A percentile compares a stretch with the other conserved stretches of the same genome.
These are phyloP conservation scores for Crithidia expoeki DNA, from an alignment of 208 protist genomes.

Conservation along the genomic window DNA sequence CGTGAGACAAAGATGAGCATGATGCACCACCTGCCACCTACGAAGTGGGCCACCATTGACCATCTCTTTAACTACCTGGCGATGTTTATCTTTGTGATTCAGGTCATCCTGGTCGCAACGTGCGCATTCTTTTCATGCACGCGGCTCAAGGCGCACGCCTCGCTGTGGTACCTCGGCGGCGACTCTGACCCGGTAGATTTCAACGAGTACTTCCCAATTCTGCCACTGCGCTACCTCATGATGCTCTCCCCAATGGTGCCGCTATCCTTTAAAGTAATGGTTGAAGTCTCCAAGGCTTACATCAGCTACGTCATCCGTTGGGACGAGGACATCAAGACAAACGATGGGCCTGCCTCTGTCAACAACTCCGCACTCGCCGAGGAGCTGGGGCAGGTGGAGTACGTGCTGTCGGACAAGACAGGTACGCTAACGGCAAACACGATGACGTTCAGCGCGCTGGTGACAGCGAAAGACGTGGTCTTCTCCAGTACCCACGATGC, in stretches of 20 bases:
- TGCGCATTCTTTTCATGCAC: slow-evolving; percentile 68
- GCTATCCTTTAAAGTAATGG: slow-evolving; percentile 95
- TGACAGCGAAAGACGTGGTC: slow-evolving; percentile 36
- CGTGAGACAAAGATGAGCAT: slow-evolving; percentile 92
- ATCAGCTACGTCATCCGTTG: slow-evolving; percentile 87
- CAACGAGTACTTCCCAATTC: slow-evolving; percentile 67
- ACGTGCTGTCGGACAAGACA: slow-evolving; percentile 94
- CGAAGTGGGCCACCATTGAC: slow-evolving; percentile 93
- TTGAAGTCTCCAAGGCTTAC: slow-evolving; percentile 92
- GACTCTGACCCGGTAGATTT: slow-evolving; percentile 18
- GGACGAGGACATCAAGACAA: slow-evolving; percentile 83
- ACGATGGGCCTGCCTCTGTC: slow-evolving; percentile 44
- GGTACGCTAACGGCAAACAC: slow-evolving; percentile 93
- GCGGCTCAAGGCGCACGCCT: slow-evolving; percentile 30
- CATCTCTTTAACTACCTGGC: slow-evolving; percentile 75
- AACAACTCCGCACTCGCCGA: slow-evolving; percentile 91
- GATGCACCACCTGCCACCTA: slow-evolving; percentile 74
- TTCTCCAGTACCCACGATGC: slow-evolving; percentile 30
- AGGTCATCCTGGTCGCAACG: slow-evolving; percentile 80
- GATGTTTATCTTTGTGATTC: slow-evolving; percentile 88
- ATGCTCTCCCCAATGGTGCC: slow-evolving; percentile 95
- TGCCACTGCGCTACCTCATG: slow-evolving; percentile 91
- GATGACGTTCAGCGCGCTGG: slow-evolving; percentile 73
- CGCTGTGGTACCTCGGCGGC: slow-evolving; percentile 71
- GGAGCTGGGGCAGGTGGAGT: slow-evolving; percentile 93